phyloP scores from a whole-genome alignment of 805 yeast species.

The Lipomyces orientalis region DNA sequence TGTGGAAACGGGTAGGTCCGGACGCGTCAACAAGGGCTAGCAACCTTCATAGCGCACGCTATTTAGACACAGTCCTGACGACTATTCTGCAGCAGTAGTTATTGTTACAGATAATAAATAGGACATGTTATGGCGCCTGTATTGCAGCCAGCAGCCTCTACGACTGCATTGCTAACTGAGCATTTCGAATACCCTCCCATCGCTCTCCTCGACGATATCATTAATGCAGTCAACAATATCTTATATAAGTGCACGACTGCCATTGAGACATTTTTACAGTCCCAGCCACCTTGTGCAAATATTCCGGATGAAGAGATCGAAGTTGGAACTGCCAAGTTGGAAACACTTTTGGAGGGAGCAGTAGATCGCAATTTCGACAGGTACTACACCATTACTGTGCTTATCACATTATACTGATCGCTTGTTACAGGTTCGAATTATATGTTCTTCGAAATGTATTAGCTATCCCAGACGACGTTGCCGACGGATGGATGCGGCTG shows the following conservation, averaged over 20 bases:
- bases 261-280: constrained; percentile 66
- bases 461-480: constrained; percentile 67
- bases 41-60: background rate
- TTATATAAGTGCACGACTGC: constrained; percentile 83
- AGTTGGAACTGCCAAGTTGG: constrained; percentile 80
- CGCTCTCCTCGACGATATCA: constrained; percentile 81
- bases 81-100: background rate
- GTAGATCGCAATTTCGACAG: constrained; percentile 85
- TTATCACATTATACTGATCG: background rate
- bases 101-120: background rate
- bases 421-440: constrained; percentile 60
- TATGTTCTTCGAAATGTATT: constrained; percentile 80
- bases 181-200: constrained; percentile 87
- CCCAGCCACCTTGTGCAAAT: constrained; percentile 45
- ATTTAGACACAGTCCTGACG: background rate
- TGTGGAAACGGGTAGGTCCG: background rate
- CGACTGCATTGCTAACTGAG: constrained; percentile 71
- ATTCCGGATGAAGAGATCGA: constrained; percentile 50
- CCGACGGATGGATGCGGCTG: constrained; percentile 70
- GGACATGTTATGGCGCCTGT: constrained; percentile 18
- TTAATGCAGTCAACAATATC: constrained; percentile 83
- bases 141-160: constrained; percentile 29
- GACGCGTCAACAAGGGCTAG: constrained; percentile 5
- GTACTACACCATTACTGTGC: constrained; percentile 10
- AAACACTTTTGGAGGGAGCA: constrained; percentile 71